These are phyloP conservation scores for Mortierella claussenii DNA, from an alignment of 192 early-diverging fungal genomes.

Conservation along the genomic window DNA sequence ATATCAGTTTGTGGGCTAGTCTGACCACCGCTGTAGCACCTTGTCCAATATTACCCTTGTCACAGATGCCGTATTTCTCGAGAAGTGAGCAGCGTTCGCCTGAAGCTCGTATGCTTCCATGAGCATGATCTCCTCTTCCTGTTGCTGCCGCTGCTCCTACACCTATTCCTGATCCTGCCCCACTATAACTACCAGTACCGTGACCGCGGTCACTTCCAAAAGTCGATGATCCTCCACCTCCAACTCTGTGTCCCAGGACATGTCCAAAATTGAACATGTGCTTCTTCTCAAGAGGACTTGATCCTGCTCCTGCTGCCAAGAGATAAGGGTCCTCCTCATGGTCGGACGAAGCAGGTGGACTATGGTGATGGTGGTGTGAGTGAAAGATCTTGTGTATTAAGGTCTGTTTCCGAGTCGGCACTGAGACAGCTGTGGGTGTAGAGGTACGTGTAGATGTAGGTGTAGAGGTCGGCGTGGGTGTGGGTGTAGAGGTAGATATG, in stretches of 20 bases:
- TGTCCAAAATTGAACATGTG: slow-evolving; percentile 42
- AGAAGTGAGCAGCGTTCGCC: slow-evolving; percentile 55
- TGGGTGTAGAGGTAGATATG: background rate
- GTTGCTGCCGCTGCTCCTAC: background rate
- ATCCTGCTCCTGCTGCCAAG: background rate
- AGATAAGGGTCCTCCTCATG: slow-evolving; percentile 36
- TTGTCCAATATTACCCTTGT: slow-evolving; percentile 82
- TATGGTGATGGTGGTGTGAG: too few relatives aligned
- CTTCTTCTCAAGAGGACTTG: slow-evolving; percentile 43
- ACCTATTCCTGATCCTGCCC: too few relatives aligned
- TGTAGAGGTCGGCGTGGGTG: slow-evolving; percentile 5
- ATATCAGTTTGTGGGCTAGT: slow-evolving; percentile 83
- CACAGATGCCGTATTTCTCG: slow-evolving; percentile 87
- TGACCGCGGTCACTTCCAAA: slow-evolving; percentile 46
- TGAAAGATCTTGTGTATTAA: slow-evolving; percentile 54
- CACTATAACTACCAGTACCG: too few relatives aligned
- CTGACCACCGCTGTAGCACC: slow-evolving; percentile 94
- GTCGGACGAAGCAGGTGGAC: slow-evolving; percentile 25
- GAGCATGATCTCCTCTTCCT: background rate
- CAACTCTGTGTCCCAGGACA: slow-evolving; percentile 15
- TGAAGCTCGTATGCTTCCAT: too few relatives aligned
- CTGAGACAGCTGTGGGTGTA: slow-evolving; percentile 20
- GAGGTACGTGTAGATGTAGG: slow-evolving; percentile 4
- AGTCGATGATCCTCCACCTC: slow-evolving; percentile 5
- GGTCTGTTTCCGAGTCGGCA: slow-evolving; percentile 33